A percentile compares a stretch with the other conserved stretches of the same genome.
Conservation (phyloP, 2,329 filamentous ascomycete genomes). For the Hymenoscyphus occultus region DNA sequence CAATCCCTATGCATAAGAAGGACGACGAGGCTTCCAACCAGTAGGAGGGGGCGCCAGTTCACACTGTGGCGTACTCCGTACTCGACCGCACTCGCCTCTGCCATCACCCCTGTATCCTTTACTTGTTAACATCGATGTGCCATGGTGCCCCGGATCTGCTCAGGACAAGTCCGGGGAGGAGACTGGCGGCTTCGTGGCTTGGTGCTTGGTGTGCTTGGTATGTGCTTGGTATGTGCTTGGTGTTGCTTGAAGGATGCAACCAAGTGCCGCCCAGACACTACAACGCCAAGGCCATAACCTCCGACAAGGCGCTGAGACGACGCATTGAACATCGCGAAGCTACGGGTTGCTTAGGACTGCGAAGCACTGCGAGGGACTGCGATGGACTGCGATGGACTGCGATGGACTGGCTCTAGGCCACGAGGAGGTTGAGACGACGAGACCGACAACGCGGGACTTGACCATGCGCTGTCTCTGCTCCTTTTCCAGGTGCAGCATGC, state of each 20-base stretch:
- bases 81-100: too few relatives aligned
- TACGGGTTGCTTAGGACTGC: not conserved
- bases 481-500: not conserved
- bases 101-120: too few relatives aligned
- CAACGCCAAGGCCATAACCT: not conserved
- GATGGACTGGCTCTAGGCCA: not conserved
- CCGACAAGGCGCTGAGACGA: constrained; percentile 9
- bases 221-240: not conserved
- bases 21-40: too few relatives aligned
- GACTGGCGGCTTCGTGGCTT: not conserved
- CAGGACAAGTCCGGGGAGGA: not conserved
- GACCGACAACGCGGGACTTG: constrained; percentile 1
- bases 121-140: too few relatives aligned
- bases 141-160: not conserved
- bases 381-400: too few relatives aligned
- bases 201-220: not conserved
- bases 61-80: too few relatives aligned
- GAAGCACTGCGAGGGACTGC: too few relatives aligned
- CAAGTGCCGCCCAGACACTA: not conserved
- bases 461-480: not conserved
- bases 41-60: too few relatives aligned
- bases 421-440: not conserved
- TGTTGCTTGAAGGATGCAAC: not conserved
- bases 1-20: too few relatives aligned
- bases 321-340: constrained; percentile 3